These are phyloP conservation scores for Globisporangium spiculum DNA, from an alignment of 352 stramenopile species.

Conservation along the genomic window DNA sequence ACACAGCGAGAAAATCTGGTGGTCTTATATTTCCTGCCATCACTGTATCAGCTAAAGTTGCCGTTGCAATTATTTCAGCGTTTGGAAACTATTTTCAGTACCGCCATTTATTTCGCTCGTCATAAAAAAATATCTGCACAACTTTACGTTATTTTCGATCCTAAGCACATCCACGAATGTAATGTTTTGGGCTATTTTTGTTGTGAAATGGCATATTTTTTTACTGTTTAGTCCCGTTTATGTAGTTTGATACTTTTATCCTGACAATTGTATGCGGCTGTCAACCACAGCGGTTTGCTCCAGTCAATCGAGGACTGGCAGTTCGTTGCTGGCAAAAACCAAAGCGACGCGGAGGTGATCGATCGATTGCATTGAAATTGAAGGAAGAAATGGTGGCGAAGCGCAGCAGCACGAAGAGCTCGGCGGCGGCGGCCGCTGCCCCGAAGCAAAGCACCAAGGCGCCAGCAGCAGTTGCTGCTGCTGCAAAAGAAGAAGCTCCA, in stretches of 20 bases:
- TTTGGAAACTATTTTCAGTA: too few species aligned
- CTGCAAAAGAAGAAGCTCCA: not conserved
- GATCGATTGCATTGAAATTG: not conserved
- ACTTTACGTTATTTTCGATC: too few species aligned
- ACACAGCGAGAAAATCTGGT: too few species aligned
- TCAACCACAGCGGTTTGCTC: not conserved
- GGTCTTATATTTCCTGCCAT: too few species aligned
- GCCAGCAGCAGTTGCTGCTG: not conserved
- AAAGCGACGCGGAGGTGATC: not conserved
- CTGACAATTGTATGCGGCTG: not conserved
- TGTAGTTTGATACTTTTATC: not conserved
- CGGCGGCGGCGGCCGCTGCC: not conserved
- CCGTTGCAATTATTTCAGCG: too few species aligned
- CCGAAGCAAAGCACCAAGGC: not conserved
- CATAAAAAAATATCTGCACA: too few species aligned
- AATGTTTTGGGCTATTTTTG: too few species aligned
- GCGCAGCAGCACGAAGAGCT: slow-evolving; percentile 14
- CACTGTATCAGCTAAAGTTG: not conserved
- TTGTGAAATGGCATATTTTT: not conserved
- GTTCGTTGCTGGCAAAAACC: not conserved
- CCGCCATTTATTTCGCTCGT: too few species aligned
- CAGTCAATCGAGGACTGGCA: not conserved
- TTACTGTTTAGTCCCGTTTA: not conserved
- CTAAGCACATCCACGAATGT: too few species aligned
- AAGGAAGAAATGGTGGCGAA: slow-evolving; percentile 25